These are phyloP conservation scores for Bipolaris gigantea DNA, from an alignment of 2,329 filamentous ascomycete species.

Conservation along the genomic window DNA sequence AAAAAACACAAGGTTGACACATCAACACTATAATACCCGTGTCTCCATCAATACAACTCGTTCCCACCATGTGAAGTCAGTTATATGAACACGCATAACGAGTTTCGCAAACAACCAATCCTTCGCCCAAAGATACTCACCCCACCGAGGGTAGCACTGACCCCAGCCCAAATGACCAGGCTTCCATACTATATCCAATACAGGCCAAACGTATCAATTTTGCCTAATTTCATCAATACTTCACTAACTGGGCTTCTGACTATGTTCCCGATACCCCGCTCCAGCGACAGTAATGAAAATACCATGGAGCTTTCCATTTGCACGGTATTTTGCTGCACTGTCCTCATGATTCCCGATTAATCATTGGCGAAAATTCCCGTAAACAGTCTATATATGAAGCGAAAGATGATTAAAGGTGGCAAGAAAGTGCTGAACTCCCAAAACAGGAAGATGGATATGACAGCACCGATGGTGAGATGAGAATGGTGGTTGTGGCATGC, in stretches of 20 bases:
- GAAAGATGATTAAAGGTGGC: conserved; percentile 39
- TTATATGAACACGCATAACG: not conserved
- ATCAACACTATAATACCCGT: not conserved
- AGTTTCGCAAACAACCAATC: conserved; percentile 2
- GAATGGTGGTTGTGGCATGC: conserved; percentile 46
- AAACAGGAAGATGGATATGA: conserved; percentile 47
- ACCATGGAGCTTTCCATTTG: conserved; percentile 47
- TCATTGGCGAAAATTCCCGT: conserved; percentile 32
- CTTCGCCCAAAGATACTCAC: conserved; percentile 26
- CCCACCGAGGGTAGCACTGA: conserved; percentile 42
- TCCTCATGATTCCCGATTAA: conserved; percentile 32
- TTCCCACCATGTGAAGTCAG: too few species aligned
- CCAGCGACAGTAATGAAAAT: conserved; percentile 51
- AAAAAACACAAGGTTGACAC: too few species aligned
- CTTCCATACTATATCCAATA: conserved; percentile 50
- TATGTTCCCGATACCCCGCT: conserved; percentile 55
- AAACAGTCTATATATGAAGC: conserved; percentile 43
- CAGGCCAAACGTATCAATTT: conserved; percentile 22
- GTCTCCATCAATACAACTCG: too few species aligned
- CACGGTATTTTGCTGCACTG: conserved; percentile 19
- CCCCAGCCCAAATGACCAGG: conserved; percentile 48
- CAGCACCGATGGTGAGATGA: conserved; percentile 48
- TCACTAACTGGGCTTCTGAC: conserved; percentile 55
- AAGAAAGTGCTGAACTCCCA: conserved; percentile 52
- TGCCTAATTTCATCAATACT: conserved; percentile 37